phyloP scores from a whole-genome alignment of 352 stramenopile genomes.

The Globisporangium okanoganense region DNA sequence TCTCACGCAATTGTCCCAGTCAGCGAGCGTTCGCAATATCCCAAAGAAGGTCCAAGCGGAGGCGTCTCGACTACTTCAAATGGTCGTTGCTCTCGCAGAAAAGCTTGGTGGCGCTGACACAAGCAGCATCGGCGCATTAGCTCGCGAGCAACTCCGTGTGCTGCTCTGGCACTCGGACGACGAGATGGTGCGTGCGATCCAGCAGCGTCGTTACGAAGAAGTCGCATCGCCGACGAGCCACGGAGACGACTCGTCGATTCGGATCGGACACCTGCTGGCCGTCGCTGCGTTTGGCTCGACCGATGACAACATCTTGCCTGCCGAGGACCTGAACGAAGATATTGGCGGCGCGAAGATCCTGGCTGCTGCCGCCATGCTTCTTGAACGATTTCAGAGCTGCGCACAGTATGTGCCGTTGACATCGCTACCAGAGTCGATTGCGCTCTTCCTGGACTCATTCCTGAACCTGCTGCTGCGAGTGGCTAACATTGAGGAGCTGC shows the following conservation, averaged over 20 bases:
- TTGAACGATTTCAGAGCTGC: slow-evolving; percentile 38
- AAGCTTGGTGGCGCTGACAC: slow-evolving; percentile 14
- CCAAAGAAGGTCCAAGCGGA: slow-evolving; percentile 25
- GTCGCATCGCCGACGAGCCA: slow-evolving; percentile 1
- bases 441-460: slow-evolving; percentile 40
- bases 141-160: slow-evolving; percentile 15
- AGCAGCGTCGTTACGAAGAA: slow-evolving; percentile 18
- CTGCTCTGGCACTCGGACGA: slow-evolving; percentile 36
- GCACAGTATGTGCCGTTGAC: slow-evolving; percentile 14
- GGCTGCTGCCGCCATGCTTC: slow-evolving; percentile 25
- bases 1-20: slow-evolving; percentile 23
- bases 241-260: slow-evolving; percentile 21
- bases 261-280: slow-evolving; percentile 32
- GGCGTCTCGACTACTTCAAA: slow-evolving; percentile 23
- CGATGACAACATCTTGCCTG: slow-evolving; percentile 3
- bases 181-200: slow-evolving; percentile 41
- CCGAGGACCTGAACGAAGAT: slow-evolving; percentile 1
- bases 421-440: slow-evolving; percentile 1
- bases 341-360: slow-evolving; percentile 12
- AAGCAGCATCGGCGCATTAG: not conserved
- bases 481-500: slow-evolving; percentile 25
- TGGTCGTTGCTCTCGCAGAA: slow-evolving; percentile 32
- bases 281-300: slow-evolving; percentile 27
- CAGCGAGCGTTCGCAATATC: not conserved
- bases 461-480: slow-evolving; percentile 27